A percentile compares a stretch with the other conserved stretches of the same genome.
phyloP scores from a whole-genome alignment of 2,329 filamentous ascomycete genomes.

The Neurospora crassa region DNA sequence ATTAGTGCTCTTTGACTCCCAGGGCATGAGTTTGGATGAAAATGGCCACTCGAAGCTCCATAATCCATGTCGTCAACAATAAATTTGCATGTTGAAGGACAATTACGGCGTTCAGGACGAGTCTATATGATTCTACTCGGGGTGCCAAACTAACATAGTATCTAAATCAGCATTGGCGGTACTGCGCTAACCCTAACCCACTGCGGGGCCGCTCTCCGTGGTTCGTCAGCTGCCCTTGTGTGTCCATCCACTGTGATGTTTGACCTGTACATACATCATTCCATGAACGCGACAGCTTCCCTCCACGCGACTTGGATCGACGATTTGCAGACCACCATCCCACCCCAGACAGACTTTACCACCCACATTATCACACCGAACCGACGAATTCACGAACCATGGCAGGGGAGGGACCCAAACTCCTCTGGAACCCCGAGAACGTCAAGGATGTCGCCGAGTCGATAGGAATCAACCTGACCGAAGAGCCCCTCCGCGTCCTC shows the following conservation, averaged over 20 bases:
- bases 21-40: too few relatives aligned
- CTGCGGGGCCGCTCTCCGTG: not conserved
- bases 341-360: too few relatives aligned
- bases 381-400: slow-evolving; percentile 6
- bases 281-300: not conserved
- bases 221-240: not conserved
- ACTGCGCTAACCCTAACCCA: not conserved
- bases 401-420: slow-evolving; percentile 32
- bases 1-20: too few relatives aligned
- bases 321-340: not conserved
- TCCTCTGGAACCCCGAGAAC: slow-evolving; percentile 93
- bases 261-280: not conserved
- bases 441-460: slow-evolving; percentile 94
- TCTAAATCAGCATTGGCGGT: not conserved
- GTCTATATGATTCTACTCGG: too few relatives aligned
- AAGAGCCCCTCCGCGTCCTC: slow-evolving; percentile 79
- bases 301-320: not conserved
- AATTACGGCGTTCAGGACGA: too few relatives aligned
- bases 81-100: too few relatives aligned
- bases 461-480: slow-evolving; percentile 74
- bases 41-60: too few relatives aligned
- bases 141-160: too few relatives aligned
- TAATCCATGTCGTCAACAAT: too few relatives aligned
- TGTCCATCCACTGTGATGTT: not conserved
- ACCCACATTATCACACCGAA: too few relatives aligned